Conservation (phyloP, 208 protist species). For the Naegleria lovaniensis region DNA sequence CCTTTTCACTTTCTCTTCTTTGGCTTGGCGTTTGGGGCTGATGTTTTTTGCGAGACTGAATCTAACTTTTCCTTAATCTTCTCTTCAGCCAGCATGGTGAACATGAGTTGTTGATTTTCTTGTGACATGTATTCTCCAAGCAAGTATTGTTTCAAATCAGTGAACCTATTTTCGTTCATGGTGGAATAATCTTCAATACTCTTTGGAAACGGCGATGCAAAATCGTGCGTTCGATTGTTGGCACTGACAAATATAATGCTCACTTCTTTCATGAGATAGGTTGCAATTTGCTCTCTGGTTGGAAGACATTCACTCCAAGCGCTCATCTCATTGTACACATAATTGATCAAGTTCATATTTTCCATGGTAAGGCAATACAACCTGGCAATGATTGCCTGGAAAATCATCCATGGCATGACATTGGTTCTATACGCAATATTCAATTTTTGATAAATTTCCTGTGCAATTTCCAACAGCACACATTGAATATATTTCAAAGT, state of each 20-base stretch:
- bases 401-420: neutral
- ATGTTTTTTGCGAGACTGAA: no score
- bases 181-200: neutral
- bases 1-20: no score
- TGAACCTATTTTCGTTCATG: neutral
- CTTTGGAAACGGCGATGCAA: neutral
- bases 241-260: neutral
- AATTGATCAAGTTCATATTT: neutral
- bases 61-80: neutral
- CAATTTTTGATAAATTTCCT: slow-evolving; percentile 1
- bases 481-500: neutral
- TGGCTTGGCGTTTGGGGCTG: no score
- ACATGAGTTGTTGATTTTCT: neutral
- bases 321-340: neutral
- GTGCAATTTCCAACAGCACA: neutral
- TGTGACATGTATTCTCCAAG: neutral
- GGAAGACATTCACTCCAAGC: neutral
- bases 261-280: neutral
- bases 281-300: neutral
- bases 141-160: neutral
- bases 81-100: neutral
- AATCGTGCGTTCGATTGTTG: neutral
- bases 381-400: neutral
- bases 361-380: neutral
- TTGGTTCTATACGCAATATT: neutral